Evolutionary conservation across 1,284 basidiomycete species (phyloP).

Genomic region (Coniophora puteana): DNA sequence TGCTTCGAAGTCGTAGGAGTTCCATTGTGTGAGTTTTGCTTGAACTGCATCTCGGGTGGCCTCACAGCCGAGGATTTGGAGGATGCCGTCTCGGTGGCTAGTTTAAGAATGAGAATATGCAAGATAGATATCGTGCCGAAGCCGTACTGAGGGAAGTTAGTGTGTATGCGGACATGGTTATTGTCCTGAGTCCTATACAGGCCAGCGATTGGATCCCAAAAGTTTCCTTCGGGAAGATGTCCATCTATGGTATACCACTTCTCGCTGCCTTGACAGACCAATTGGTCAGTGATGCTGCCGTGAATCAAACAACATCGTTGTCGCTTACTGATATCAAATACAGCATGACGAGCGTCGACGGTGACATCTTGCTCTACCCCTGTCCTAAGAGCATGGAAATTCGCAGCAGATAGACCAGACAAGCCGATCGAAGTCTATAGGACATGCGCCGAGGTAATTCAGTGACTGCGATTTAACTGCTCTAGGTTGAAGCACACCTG

Average conservation of each 20-base stretch:
- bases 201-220: constrained; percentile 53
- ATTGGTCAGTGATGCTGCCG: too few relatives aligned
- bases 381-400: constrained; percentile 46
- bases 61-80: constrained; percentile 40
- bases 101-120: neutral
- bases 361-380: constrained; percentile 44
- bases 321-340: constrained; percentile 44
- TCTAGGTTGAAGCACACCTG: constrained; percentile 31
- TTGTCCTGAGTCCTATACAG: constrained; percentile 49
- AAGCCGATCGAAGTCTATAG: constrained; percentile 48
- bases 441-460: neutral
- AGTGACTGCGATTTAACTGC: neutral
- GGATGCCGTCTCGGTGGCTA: constrained; percentile 52
- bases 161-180: constrained; percentile 53
- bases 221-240: constrained; percentile 24
- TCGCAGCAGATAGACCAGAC: constrained; percentile 48
- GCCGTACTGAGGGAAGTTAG: constrained; percentile 55
- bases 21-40: constrained; percentile 39
- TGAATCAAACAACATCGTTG: neutral
- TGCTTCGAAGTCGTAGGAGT: constrained; percentile 49
- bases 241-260: constrained; percentile 46
- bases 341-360: constrained; percentile 55
- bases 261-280: constrained; percentile 41
- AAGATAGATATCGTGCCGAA: neutral
- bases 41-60: constrained; percentile 37